phyloP scores from a whole-genome alignment of 2,329 filamentous ascomycete species.

The Colletotrichum navitas region DNA sequence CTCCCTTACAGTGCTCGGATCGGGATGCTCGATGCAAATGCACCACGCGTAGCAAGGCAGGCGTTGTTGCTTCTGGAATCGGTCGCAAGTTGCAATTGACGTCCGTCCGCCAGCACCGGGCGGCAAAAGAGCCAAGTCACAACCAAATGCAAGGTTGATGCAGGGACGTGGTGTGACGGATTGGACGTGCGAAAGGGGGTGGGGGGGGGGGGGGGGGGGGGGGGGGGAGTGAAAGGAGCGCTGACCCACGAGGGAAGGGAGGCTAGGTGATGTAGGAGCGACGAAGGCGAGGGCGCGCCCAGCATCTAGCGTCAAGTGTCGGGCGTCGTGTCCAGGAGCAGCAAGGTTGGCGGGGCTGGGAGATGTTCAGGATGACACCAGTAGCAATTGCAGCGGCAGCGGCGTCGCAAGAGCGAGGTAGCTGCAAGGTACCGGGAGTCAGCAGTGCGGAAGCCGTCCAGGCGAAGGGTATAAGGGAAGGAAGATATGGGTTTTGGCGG shows the following conservation, averaged over 20 bases:
- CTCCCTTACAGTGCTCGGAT: conserved; percentile 19
- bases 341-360: neutral
- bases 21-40: neutral
- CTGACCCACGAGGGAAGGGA: neutral
- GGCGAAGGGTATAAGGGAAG: neutral
- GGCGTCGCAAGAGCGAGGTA: conserved; percentile 1
- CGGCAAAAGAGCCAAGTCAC: neutral
- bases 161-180: conserved; percentile 26
- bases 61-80: neutral
- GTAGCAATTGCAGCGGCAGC: neutral
- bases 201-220: too few species aligned
- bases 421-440: conserved; percentile 10
- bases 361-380: neutral
- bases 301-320: conserved; percentile 34
- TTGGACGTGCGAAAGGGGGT: neutral
- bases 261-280: neutral
- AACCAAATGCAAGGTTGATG: neutral
- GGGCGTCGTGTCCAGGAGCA: conserved; percentile 2
- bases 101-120: neutral
- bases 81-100: neutral
- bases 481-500: conserved; percentile 14
- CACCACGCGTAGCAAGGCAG: conserved; percentile 12
- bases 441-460: neutral
- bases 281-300: conserved; percentile 58
- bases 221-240: neutral